phyloP scores from a whole-genome alignment of 2,329 filamentous ascomycete genomes.

The Claviceps digitariae region DNA sequence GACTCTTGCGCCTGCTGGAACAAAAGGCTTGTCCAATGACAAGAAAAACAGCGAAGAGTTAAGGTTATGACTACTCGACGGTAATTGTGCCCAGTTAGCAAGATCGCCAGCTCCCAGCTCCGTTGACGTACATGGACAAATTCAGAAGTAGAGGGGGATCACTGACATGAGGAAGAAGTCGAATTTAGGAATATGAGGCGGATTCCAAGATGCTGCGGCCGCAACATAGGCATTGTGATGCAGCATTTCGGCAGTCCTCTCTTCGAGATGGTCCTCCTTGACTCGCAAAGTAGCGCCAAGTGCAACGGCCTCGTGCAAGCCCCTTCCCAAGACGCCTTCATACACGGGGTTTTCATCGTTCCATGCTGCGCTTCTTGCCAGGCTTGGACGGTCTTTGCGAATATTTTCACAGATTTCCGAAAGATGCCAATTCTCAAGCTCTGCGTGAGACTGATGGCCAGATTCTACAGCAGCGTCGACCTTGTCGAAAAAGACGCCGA shows the following conservation, averaged over 20 bases:
- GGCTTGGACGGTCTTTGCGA: constrained; percentile 33
- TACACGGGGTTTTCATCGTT: constrained; percentile 50
- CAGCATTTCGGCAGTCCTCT: constrained; percentile 49
- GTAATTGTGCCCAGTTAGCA: neutral
- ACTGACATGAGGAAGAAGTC: constrained; percentile 63
- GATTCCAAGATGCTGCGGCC: constrained; percentile 44
- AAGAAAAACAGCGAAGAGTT: constrained; percentile 64
- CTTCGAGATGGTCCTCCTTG: constrained; percentile 39
- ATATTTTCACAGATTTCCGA: constrained; percentile 49
- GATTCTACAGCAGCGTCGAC: constrained; percentile 34
- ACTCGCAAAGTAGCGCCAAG: constrained; percentile 47
- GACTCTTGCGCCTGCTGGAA: constrained; percentile 45
- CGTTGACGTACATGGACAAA: too few relatives aligned
- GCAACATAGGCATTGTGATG: constrained; percentile 42
- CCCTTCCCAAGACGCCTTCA: constrained; percentile 54
- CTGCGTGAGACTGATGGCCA: constrained; percentile 5
- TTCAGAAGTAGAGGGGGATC: neutral
- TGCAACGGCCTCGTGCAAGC: constrained; percentile 47
- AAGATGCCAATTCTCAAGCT: constrained; percentile 14
- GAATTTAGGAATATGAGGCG: constrained; percentile 53
- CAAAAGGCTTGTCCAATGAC: constrained; percentile 49
- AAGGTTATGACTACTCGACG: constrained; percentile 56
- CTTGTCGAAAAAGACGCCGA: constrained; percentile 38
- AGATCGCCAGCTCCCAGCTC: too few relatives aligned
- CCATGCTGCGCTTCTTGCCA: constrained; percentile 34